Evolutionary conservation across 768 basidiomycete species (phyloP).

Genomic region (Russula lepida): DNA sequence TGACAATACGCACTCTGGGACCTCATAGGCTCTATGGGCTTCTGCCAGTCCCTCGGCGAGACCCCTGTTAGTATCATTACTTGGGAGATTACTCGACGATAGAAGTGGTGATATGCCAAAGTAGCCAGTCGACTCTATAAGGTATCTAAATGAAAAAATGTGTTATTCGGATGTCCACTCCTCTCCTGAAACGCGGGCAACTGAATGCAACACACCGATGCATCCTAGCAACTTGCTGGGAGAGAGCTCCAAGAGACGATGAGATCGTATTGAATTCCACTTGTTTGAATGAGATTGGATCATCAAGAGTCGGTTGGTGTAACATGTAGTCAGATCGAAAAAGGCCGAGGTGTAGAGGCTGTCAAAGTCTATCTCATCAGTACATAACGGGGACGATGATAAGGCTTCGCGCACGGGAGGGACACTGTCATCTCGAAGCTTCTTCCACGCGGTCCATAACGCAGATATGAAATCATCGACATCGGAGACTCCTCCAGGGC

Average conservation of each 20-base stretch:
- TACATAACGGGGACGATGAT: not conserved
- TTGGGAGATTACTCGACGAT: conserved; percentile 51
- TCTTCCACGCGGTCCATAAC: conserved; percentile 83
- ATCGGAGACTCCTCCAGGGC: conserved; percentile 64
- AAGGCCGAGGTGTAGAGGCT: conserved; percentile 83
- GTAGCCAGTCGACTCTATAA: conserved; percentile 57
- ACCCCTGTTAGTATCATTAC: conserved; percentile 61
- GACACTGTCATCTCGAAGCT: conserved; percentile 54
- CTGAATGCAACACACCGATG: conserved; percentile 50
- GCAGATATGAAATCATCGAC: conserved; percentile 83
- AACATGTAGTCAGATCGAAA: conserved; percentile 94
- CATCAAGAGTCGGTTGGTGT: conserved; percentile 40
- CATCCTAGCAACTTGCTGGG: conserved; percentile 54
- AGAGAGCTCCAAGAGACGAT: conserved; percentile 78
- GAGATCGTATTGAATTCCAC: conserved; percentile 99
- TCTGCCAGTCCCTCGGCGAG: conserved; percentile 69
- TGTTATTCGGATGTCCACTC: not conserved
- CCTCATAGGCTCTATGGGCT: conserved; percentile 69
- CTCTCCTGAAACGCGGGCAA: not conserved
- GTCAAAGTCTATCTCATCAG: conserved; percentile 20
- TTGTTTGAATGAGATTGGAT: conserved; percentile 61
- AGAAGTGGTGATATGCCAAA: conserved; percentile 50
- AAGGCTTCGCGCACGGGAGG: conserved; percentile 39
- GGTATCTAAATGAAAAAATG: conserved; percentile 44
- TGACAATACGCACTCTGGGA: conserved; percentile 35